Evolutionary conservation across 345 rosid genomes (phyloP), one percentile per base, ranked within the genome.

Genomic region (Gossypium rotundifolium): DNA sequence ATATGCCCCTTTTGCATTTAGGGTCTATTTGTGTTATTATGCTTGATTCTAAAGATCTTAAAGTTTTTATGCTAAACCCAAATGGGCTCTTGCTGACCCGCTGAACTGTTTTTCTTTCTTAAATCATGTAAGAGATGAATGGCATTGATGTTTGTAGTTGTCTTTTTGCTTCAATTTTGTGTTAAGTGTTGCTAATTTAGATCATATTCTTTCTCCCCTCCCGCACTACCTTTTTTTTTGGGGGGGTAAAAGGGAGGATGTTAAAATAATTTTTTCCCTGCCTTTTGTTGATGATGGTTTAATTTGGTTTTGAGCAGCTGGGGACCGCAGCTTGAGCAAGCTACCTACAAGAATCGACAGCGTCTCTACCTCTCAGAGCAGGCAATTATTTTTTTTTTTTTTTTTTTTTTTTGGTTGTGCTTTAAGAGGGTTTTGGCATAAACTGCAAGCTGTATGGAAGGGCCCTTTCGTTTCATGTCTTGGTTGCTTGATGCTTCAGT

Each of bases 291-390:
- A 57, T 76, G 70, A 11, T 71, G 20, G 14, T 73, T 66, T 74
- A 51, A 42, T 76, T 78, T 65, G 63, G 14, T 23, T 78, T 22
- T 74, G 27, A 12, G 61, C 82, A 90, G 97, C 75, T 91, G 97
- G 97, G 97, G 97, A n/a, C 93, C 94, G 0, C 97, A 88, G 86
- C 90, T 91, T 23, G 97, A 91, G 71, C 91, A 90, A 86, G 90
- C 90, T 4, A 84, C 93, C 54, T 84, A 87, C 81, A 91, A 88
- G 88, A 89, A 88, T 86, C 90, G 97, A 57, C 97, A 91, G 80
- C 90, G 97, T 57, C 89, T 91, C 10, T 91, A 91, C 82, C 88
- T 91, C 58, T 91, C 97, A 9, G 97, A 91, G 74, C 97, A 91
- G 87, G 97, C 80, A 62, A 46, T 79, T 65, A 2, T 25, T 9